These are phyloP conservation scores for Alternaria consortialis DNA, from an alignment of 2,329 filamentous ascomycete genomes.

Conservation along the genomic window DNA sequence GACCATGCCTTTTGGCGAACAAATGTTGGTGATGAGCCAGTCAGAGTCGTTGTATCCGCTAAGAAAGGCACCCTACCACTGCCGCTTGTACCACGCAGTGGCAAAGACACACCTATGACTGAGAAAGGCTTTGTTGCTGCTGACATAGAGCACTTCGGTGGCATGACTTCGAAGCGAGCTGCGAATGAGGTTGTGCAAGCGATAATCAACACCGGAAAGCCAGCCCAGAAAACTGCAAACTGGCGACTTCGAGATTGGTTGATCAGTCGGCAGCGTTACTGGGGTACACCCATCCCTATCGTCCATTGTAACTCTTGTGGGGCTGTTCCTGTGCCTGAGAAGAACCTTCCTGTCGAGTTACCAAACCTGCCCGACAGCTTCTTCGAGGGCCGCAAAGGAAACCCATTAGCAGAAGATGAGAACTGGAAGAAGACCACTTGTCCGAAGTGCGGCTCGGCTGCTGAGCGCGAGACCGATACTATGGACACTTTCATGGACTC, in stretches of 20 bases:
- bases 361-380: conserved; percentile 75
- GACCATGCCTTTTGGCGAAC: conserved; percentile 83
- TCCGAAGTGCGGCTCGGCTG: conserved; percentile 74
- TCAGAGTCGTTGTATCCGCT: conserved; percentile 64
- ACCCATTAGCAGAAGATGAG: conserved; percentile 75
- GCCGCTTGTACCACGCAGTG: conserved; percentile 37
- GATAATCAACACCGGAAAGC: conserved; percentile 59
- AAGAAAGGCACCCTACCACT: conserved; percentile 14
- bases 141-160: conserved; percentile 71
- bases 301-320: conserved; percentile 82
- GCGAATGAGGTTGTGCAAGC: conserved; percentile 66
- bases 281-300: conserved; percentile 90
- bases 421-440: conserved; percentile 80
- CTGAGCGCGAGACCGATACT: conserved; percentile 86
- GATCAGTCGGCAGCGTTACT: conserved; percentile 90
- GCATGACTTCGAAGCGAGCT: conserved; percentile 70
- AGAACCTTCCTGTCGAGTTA: conserved; percentile 78
- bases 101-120: conserved; percentile 65
- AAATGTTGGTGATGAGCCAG: conserved; percentile 68
- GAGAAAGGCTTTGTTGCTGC: conserved; percentile 73
- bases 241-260: conserved; percentile 91
- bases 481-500: conserved; percentile 98
- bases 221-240: conserved; percentile 71
- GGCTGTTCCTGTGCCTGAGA: conserved; percentile 77
- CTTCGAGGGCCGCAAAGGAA: conserved; percentile 74